Evolutionary conservation across 805 yeast species (phyloP).

Genomic region (Pichia pseudocactophila): DNA sequence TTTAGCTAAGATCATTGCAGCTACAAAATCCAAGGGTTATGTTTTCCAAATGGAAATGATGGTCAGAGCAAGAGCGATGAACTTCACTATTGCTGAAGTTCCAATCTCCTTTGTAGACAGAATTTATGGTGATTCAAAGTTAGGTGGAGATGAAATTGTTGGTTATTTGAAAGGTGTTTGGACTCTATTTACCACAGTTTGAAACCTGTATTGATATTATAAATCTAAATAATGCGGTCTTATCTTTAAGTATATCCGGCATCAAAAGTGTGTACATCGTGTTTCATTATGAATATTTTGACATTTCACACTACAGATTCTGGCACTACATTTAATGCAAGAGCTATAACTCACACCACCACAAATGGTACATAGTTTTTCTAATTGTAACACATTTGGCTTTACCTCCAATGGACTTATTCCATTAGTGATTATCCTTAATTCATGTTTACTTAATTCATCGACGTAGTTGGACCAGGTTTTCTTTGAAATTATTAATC

Average conservation of each 20-base stretch:
- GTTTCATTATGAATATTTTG: conserved; percentile 34
- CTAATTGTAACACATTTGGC: conserved; percentile 27
- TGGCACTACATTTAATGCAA: conserved; percentile 33
- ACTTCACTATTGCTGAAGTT: conserved; percentile 68
- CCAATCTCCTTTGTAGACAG: conserved; percentile 75
- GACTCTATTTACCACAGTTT: conserved; percentile 56
- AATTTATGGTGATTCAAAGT: conserved; percentile 67
- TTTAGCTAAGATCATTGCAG: conserved; percentile 54
- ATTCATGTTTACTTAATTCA: conserved; percentile 32
- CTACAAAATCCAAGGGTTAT: conserved; percentile 67
- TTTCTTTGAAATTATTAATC: conserved; percentile 33
- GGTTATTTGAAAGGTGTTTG: conserved; percentile 73
- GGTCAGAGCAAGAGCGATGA: conserved; percentile 70
- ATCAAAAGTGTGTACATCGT: conserved; percentile 29
- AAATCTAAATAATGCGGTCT: no score
- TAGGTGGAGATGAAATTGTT: conserved; percentile 75
- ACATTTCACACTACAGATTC: conserved; percentile 36
- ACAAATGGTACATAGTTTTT: conserved; percentile 38
- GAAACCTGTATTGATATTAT: conserved; percentile 11
- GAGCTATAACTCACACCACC: conserved; percentile 34
- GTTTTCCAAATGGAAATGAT: conserved; percentile 87
- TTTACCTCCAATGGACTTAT: conserved; percentile 23
- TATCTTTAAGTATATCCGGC: not conserved
- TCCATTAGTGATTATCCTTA: conserved; percentile 20
- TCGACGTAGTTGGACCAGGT: conserved; percentile 33